phyloP scores from a whole-genome alignment of 805 yeast genomes.

The Candida krabiensis region DNA sequence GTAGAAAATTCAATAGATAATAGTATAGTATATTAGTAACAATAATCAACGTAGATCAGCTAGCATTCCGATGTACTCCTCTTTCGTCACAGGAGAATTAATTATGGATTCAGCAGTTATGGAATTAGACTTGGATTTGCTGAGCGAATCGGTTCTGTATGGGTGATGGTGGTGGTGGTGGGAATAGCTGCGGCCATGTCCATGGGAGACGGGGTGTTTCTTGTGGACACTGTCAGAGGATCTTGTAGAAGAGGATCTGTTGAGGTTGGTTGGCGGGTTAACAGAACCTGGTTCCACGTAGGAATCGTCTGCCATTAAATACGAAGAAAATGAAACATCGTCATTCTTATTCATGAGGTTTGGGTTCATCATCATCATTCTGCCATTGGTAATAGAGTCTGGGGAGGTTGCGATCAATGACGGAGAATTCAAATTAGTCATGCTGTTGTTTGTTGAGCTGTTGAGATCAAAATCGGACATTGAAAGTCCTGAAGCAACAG shows the following conservation, averaged over 20 bases:
- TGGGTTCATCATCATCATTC: conserved; percentile 9
- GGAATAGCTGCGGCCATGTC: conserved; percentile 10
- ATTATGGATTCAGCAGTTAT: conserved; percentile 9
- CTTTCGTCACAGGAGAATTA: conserved; percentile 10
- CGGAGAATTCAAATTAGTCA: conserved; percentile 13
- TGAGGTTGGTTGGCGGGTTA: conserved; percentile 19
- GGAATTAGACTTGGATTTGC: conserved; percentile 13
- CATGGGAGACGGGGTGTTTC: conserved; percentile 12
- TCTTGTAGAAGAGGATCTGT: conserved; percentile 17
- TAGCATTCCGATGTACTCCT: no score
- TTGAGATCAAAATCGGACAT: conserved; percentile 31
- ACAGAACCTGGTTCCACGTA: conserved; percentile 13
- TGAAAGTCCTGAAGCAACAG: conserved; percentile 19
- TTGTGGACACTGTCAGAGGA: conserved; percentile 10
- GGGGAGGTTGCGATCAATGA: conserved; percentile 21
- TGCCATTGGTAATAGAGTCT: conserved; percentile 7
- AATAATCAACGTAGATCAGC: no score
- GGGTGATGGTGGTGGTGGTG: conserved; percentile 28
- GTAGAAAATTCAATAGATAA: no score
- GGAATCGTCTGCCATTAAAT: conserved; percentile 15
- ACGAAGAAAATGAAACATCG: conserved; percentile 8
- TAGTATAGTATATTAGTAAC: no score
- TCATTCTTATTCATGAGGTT: conserved; percentile 3
- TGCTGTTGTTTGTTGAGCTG: conserved; percentile 5
- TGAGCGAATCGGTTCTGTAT: conserved; percentile 16